Percentiles rank a stretch among this genome's conserved stretches.
Evolutionary conservation across 169 alveolate species (phyloP).

Genomic region (Theileria orientalis): DNA sequence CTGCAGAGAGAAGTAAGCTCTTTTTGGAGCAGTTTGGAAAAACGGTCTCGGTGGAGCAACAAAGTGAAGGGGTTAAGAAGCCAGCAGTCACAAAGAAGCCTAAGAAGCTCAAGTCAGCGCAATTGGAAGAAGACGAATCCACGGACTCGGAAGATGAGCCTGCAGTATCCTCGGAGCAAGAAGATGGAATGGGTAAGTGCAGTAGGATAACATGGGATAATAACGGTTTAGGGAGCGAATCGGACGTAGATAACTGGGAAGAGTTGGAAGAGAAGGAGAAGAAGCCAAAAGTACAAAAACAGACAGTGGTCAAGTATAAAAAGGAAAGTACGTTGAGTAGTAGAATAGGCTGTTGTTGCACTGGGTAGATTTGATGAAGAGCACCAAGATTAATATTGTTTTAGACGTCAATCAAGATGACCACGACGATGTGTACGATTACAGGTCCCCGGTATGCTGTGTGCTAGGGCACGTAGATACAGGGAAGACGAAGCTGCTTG

Average conservation of each 20-base stretch:
- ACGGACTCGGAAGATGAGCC: not conserved
- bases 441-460: slow-evolving; percentile 96
- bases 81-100: slow-evolving; percentile 26
- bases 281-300: not conserved
- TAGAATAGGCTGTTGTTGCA: too few species aligned
- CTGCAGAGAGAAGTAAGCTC: slow-evolving; percentile 72
- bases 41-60: slow-evolving; percentile 62
- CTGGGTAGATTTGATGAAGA: too few species aligned
- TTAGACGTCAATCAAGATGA: slow-evolving; percentile 14
- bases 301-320: too few species aligned
- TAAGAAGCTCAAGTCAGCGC: slow-evolving; percentile 18
- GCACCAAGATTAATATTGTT: not conserved
- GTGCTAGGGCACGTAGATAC: slow-evolving; percentile 99
- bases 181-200: slow-evolving; percentile 15
- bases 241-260: slow-evolving; percentile 63
- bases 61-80: slow-evolving; percentile 33
- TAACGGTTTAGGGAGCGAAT: slow-evolving; percentile 33
- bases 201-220: slow-evolving; percentile 4
- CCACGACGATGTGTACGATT: slow-evolving; percentile 63
- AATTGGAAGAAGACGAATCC: slow-evolving; percentile 42
- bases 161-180: slow-evolving; percentile 8
- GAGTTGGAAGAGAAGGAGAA: slow-evolving; percentile 31
- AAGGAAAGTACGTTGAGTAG: too few species aligned
- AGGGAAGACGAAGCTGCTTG: slow-evolving; percentile 98
- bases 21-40: slow-evolving; percentile 72